These are phyloP conservation scores for Dioscorea cayenensis DNA, from an alignment of 116 monocot species.

Conservation along the genomic window DNA sequence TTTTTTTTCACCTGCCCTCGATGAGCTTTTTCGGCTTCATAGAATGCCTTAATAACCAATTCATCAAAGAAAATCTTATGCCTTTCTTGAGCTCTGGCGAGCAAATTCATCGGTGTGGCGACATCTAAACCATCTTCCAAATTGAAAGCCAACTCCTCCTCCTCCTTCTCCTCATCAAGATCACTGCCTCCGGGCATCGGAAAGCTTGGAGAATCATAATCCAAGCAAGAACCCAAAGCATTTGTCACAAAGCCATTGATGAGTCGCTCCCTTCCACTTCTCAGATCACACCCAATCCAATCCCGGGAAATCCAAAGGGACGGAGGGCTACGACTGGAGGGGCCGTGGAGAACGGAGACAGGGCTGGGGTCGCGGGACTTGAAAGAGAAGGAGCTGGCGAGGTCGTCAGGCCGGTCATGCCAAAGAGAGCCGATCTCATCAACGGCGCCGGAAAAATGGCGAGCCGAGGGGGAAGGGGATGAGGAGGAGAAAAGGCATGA, in stretches of 20 bases:
- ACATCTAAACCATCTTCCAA: constrained; percentile 51
- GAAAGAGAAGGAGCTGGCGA: constrained; percentile 52
- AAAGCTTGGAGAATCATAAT: constrained; percentile 45
- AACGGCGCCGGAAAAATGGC: constrained; percentile 6
- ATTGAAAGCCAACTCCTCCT: constrained; percentile 47
- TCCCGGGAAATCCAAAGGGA: constrained; percentile 29
- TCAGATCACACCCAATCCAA: constrained; percentile 23
- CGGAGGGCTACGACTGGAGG: constrained; percentile 41
- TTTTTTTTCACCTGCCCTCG: constrained; percentile 63
- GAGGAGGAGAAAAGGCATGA: constrained; percentile 68
- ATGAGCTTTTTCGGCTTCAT: constrained; percentile 88
- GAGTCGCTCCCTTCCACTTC: constrained; percentile 40
- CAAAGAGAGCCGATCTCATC: constrained; percentile 34
- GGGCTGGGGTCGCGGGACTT: constrained; percentile 70
- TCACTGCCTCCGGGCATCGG: constrained; percentile 12
- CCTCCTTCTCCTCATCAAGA: constrained; percentile 14
- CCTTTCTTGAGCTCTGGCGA: constrained; percentile 57
- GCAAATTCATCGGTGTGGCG: constrained; percentile 28
- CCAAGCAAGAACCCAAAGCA: constrained; percentile 68
- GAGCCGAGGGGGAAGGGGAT: constrained; percentile 7
- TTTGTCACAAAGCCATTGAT: constrained; percentile 50
- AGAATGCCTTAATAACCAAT: constrained; percentile 76
- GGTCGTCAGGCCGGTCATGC: constrained; percentile 49
- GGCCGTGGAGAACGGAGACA: constrained; percentile 72
- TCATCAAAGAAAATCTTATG: constrained; percentile 80